phyloP scores from a whole-genome alignment of 768 basidiomycete genomes.

The Boletus tylopilopsis region DNA sequence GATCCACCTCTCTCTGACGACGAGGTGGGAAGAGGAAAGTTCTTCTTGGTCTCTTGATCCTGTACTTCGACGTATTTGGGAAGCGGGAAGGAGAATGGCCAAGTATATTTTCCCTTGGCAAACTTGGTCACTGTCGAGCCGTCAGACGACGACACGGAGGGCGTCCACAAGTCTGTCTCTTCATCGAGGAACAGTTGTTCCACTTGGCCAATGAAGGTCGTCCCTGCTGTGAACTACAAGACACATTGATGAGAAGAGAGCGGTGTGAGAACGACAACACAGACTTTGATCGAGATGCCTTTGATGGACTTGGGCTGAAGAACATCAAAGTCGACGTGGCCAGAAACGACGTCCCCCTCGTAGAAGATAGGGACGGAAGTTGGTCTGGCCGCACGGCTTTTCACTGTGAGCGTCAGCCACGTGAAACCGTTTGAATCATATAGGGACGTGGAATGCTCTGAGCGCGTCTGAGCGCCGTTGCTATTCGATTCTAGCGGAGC shows the following conservation, averaged over 20 bases:
- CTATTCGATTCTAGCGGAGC: not conserved
- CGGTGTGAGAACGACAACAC: not conserved
- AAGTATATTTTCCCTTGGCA: slow-evolving; percentile 41
- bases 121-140: slow-evolving; percentile 32
- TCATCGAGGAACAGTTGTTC: slow-evolving; percentile 45
- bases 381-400: slow-evolving; percentile 38
- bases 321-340: slow-evolving; percentile 48
- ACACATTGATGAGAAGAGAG: not conserved
- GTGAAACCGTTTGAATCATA: slow-evolving; percentile 38
- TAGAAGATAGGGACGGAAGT: slow-evolving; percentile 43
- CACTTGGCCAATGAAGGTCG: slow-evolving; percentile 54
- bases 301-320: slow-evolving; percentile 48
- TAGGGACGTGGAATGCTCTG: slow-evolving; percentile 40
- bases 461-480: not conserved
- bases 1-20: slow-evolving; percentile 55
- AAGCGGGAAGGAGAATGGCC: slow-evolving; percentile 47
- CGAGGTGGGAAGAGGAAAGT: slow-evolving; percentile 46
- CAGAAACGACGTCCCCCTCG: slow-evolving; percentile 47
- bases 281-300: slow-evolving; percentile 43
- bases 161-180: slow-evolving; percentile 42
- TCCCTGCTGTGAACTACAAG: slow-evolving; percentile 44
- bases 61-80: slow-evolving; percentile 41
- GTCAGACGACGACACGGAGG: slow-evolving; percentile 20
- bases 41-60: slow-evolving; percentile 34
- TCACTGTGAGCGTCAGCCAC: slow-evolving; percentile 47